A percentile compares a stretch with the other conserved stretches of the same genome.
phyloP scores from a whole-genome alignment of 2,329 filamentous ascomycete genomes.

The Pseudopyricularia cyperi region DNA sequence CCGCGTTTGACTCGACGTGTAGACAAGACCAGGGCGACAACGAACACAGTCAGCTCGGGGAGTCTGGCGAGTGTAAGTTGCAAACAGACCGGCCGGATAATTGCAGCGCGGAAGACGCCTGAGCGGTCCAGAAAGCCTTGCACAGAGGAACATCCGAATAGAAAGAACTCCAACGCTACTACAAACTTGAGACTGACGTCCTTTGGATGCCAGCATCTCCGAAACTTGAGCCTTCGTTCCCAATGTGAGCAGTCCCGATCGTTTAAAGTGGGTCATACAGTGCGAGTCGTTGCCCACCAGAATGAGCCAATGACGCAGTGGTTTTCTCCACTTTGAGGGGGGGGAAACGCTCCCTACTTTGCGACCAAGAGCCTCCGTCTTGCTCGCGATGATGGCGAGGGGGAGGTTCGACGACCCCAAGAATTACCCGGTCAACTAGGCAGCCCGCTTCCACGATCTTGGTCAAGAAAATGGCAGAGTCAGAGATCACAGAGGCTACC shows the following conservation, averaged over 20 bases:
- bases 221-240: background rate
- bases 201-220: background rate
- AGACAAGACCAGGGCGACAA: background rate
- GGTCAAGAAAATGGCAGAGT: background rate
- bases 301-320: background rate
- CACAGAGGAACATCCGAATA: background rate
- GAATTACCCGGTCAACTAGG: background rate
- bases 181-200: background rate
- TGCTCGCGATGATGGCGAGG: background rate
- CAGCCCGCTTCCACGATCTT: background rate
- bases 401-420: background rate
- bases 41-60: background rate
- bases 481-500: slow-evolving; percentile 53
- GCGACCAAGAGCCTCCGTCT: background rate
- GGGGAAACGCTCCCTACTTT: background rate
- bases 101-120: background rate
- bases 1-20: background rate
- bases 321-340: background rate
- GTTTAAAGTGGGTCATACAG: background rate
- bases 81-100: background rate
- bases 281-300: background rate
- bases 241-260: too few relatives aligned
- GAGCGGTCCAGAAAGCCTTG: background rate
- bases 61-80: background rate
- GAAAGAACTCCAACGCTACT: background rate